Percentiles rank a stretch among this genome's conserved stretches.
Evolutionary conservation across 441 rosid genomes (phyloP).

Genomic region (Lepidium campestre): DNA sequence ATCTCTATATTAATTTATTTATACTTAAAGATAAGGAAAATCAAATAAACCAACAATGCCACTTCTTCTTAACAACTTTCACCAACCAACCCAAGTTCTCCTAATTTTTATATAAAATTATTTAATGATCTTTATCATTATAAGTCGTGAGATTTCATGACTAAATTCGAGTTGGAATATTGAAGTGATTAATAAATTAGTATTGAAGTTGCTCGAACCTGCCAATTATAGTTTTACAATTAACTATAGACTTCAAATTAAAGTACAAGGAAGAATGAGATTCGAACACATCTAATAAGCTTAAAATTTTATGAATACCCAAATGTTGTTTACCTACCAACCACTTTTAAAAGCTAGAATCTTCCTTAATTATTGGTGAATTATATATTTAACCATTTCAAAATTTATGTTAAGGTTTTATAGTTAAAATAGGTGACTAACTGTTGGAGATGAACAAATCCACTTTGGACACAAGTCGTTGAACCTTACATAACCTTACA

Average conservation of each 20-base stretch:
- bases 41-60: constrained; percentile 12
- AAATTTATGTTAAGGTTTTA: not conserved
- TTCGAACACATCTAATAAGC: not conserved
- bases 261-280: not conserved
- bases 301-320: not conserved
- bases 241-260: not conserved
- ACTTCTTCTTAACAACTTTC: constrained; percentile 32
- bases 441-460: constrained; percentile 17
- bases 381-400: not conserved
- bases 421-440: constrained; percentile 27
- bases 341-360: not conserved
- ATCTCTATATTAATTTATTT: not conserved
- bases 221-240: constrained; percentile 8
- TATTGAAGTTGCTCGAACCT: not conserved
- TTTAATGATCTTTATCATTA: not conserved
- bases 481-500: constrained; percentile 19
- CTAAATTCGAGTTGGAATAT: not conserved
- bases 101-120: not conserved
- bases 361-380: not conserved
- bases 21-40: not conserved
- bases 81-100: constrained; percentile 24
- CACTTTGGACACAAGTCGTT: constrained; percentile 29
- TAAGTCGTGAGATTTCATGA: constrained; percentile 12
- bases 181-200: not conserved
- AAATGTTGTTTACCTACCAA: constrained; percentile 25